Percentiles rank a stretch among this genome's conserved stretches.
phyloP scores from a whole-genome alignment of 495 filamentous ascomycete species.

The Xylaria scruposa region DNA sequence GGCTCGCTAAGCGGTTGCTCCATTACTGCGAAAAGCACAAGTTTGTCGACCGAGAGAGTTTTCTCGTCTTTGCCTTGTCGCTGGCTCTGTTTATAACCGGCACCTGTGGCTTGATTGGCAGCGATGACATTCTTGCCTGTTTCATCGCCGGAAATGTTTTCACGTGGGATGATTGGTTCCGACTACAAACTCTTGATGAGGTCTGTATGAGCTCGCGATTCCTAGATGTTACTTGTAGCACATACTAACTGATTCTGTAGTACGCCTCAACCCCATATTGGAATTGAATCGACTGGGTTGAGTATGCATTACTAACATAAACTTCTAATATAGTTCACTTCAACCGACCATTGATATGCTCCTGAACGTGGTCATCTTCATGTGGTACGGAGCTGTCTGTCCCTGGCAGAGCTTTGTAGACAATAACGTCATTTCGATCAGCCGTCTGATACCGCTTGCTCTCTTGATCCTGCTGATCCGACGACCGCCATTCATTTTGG shows the following conservation, averaged over 20 bases:
- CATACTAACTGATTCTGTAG: conserved; percentile 17
- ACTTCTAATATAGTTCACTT: conserved; percentile 55
- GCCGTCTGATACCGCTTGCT: conserved; percentile 77
- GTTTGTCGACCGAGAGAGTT: conserved; percentile 89
- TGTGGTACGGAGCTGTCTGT: conserved; percentile 87
- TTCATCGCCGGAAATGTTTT: conserved; percentile 94
- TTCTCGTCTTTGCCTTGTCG: conserved; percentile 71
- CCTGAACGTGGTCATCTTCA: conserved; percentile 81
- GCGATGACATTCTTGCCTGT: conserved; percentile 90
- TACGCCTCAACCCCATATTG: not conserved
- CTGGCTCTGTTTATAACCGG: conserved; percentile 79
- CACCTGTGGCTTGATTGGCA: conserved; percentile 88
- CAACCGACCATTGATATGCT: conserved; percentile 88
- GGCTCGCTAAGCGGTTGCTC: conserved; percentile 79
- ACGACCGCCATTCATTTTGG: conserved; percentile 77
- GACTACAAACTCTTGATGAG: conserved; percentile 85
- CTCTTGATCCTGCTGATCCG: conserved; percentile 82
- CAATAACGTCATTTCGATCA: conserved; percentile 76
- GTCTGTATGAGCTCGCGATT: conserved; percentile 24
- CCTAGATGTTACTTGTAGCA: not conserved
- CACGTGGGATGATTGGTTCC: conserved; percentile 93
- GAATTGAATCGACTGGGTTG: not conserved
- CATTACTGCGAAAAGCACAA: conserved; percentile 83
- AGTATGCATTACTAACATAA: not conserved
- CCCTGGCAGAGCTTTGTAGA: conserved; percentile 76